Conservation (phyloP, 176 grass and related monocot genomes). For the Urochloa ruziziensis region DNA sequence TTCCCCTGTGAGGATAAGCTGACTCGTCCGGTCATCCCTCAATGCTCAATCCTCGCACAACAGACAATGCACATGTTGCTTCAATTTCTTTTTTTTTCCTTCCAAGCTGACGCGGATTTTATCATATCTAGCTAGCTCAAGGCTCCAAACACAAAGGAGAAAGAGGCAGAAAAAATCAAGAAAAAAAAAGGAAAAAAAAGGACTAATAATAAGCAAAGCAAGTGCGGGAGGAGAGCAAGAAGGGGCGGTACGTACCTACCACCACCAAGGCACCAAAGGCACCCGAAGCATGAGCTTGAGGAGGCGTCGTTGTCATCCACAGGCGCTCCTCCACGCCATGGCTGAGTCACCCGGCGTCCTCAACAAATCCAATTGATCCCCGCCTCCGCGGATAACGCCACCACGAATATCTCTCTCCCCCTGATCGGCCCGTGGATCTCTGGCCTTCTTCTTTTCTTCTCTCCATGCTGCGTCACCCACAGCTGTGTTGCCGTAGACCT, state of each 20-base stretch:
- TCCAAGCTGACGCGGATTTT: not conserved
- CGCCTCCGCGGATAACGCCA: not conserved
- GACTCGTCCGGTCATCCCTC: not conserved
- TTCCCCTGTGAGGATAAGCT: not conserved
- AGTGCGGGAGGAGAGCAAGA: no score
- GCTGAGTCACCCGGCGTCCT: constrained; percentile 39
- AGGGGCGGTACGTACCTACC: not conserved
- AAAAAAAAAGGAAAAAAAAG: not conserved
- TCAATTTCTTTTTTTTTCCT: not conserved
- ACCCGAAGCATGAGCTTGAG: no score
- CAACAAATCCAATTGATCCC: not conserved
- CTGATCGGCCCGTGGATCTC: not conserved
- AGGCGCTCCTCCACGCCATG: constrained; percentile 48
- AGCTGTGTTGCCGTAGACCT: not conserved
- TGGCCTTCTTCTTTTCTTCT: not conserved
- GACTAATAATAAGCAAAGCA: not conserved
- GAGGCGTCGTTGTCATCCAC: constrained; percentile 26
- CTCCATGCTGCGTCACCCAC: not conserved
- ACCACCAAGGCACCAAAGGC: not conserved
- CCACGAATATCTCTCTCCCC: not conserved
- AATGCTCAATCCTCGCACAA: not conserved
- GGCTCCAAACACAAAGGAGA: not conserved
- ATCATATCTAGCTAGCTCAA: not conserved
- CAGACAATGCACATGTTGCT: not conserved
- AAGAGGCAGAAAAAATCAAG: no score